Evolutionary conservation across 2,329 filamentous ascomycete genomes (phyloP), one percentile per base, ranked within the genome.

Genomic region (Trichoderma sp.): DNA sequence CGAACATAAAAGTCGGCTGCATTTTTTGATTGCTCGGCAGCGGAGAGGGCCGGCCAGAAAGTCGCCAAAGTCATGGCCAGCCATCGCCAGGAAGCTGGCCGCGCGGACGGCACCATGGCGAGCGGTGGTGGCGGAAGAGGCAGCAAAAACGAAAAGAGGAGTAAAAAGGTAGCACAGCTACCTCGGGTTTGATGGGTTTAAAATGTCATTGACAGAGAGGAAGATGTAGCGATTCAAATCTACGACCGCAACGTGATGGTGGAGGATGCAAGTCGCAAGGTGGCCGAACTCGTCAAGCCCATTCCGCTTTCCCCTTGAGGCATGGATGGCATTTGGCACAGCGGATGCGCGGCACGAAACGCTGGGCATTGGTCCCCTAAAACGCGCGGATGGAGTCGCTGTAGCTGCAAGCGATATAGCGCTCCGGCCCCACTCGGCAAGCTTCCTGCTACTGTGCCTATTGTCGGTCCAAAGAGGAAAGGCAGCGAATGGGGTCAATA

Each of bases 1-100:
- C 89, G 89, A 66, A 99, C 91, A 81, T 91, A 98, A 81, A 97
- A 99, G 79, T 99, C 94, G 37, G 90, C 92, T 24, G 82, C 79
- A 43, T 75, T 75, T 46, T 66, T 56, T 59, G 75, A 73, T 32
- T 74, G 72, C 26, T 72, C 76, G 32, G 77, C 76, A 26, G 74
- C 64, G 61, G 75, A 75, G 69, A 81, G 71, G 18, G 77, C 74
- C 26, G 82, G 78, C 75, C 82, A 83, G 46, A 87, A 73, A 51
- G 82, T 81, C 54, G 85, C 77, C 58, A 76, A 71, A 64, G 79
- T 72, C 49, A 78, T 64, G 54, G 76, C 73, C 54, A 73, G 75
- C 77, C 78, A 79, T 75, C 71, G 75, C 71, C 34, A 64, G 60
- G 66, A 59, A 13, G 64, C 52, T 64, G 65, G 46, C 34, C 26